Percentiles rank a stretch among this genome's conserved stretches.
These are phyloP conservation scores for Dichotomopilus funicola DNA, from an alignment of 2,329 filamentous ascomycete genomes.

Conservation along the genomic window DNA sequence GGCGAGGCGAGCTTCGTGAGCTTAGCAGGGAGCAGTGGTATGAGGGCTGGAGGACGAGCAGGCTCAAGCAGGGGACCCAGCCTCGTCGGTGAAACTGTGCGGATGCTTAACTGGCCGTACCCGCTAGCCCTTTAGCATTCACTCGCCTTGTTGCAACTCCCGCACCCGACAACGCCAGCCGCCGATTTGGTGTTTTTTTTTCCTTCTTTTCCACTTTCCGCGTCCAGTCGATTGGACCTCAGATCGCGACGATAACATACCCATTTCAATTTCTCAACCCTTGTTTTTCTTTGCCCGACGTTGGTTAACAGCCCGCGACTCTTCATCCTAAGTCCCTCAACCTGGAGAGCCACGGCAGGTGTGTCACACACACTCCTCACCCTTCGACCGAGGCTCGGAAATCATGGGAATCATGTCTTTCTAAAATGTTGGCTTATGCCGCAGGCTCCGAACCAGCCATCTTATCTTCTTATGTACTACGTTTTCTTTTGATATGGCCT, in stretches of 20 bases:
- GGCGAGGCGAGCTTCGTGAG: slow-evolving; percentile 84
- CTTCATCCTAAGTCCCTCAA: slow-evolving; percentile 1
- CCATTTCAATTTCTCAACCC: slow-evolving; percentile 6
- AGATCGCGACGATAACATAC: slow-evolving; percentile 14
- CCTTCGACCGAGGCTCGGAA: neutral
- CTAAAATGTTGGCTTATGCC: slow-evolving; percentile 4
- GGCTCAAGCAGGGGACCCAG: slow-evolving; percentile 47
- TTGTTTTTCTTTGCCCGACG: neutral
- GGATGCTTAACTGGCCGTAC: neutral
- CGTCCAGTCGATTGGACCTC: neutral
- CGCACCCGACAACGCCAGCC: too few species aligned
- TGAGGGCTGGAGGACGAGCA: slow-evolving; percentile 81
- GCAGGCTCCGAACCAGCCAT: neutral
- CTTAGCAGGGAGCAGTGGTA: slow-evolving; percentile 91
- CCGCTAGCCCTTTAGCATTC: too few species aligned
- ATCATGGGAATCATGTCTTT: neutral
- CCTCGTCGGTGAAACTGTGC: slow-evolving; percentile 29
- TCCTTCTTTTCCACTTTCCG: neutral
- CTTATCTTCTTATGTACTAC: slow-evolving; percentile 17
- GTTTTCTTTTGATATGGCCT: slow-evolving; percentile 16
- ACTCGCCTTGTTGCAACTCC: too few species aligned
- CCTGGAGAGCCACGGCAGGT: neutral
- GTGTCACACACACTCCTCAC: neutral
- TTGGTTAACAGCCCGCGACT: slow-evolving; percentile 8
- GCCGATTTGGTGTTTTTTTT: neutral